A percentile compares a stretch with the other conserved stretches of the same genome.
Evolutionary conservation across 2,329 filamentous ascomycete genomes (phyloP).

Genomic region (Sporothrix pallida): DNA sequence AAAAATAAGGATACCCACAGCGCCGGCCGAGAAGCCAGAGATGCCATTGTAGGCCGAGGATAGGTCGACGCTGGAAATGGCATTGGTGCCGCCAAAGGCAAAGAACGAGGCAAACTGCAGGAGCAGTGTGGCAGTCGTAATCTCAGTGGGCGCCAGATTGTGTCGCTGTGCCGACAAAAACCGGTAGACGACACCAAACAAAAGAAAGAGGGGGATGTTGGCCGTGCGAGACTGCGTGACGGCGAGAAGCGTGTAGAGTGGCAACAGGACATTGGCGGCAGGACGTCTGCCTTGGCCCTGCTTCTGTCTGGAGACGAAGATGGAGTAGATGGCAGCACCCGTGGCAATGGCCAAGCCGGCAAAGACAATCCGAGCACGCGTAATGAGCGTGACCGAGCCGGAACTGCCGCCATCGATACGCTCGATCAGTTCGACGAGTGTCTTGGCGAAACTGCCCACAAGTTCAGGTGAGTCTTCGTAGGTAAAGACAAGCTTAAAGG

Average conservation of each 20-base stretch:
- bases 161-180: slow-evolving; percentile 47
- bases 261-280: slow-evolving; percentile 59
- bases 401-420: slow-evolving; percentile 45
- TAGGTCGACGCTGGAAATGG: slow-evolving; percentile 93
- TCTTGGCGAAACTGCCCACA: slow-evolving; percentile 54
- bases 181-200: slow-evolving; percentile 68
- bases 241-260: slow-evolving; percentile 77
- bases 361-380: slow-evolving; percentile 58
- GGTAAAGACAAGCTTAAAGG: slow-evolving; percentile 91
- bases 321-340: slow-evolving; percentile 49
- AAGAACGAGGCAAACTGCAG: slow-evolving; percentile 87
- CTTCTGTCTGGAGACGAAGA: slow-evolving; percentile 39
- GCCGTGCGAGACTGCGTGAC: slow-evolving; percentile 84
- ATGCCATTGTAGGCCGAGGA: slow-evolving; percentile 96
- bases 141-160: slow-evolving; percentile 59
- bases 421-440: slow-evolving; percentile 46
- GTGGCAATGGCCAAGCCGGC: slow-evolving; percentile 51
- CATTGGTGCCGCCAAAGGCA: slow-evolving; percentile 86
- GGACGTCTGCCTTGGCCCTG: not conserved
- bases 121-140: slow-evolving; percentile 74
- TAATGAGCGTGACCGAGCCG: slow-evolving; percentile 53
- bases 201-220: slow-evolving; percentile 83
- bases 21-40: slow-evolving; percentile 75
- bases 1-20: slow-evolving; percentile 84
- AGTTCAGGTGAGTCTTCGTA: slow-evolving; percentile 87